Evolutionary conservation across 2,329 filamentous ascomycete species (phyloP), one percentile per base, ranked within the genome.

Genomic region (Pochonia chlamydosporia): DNA sequence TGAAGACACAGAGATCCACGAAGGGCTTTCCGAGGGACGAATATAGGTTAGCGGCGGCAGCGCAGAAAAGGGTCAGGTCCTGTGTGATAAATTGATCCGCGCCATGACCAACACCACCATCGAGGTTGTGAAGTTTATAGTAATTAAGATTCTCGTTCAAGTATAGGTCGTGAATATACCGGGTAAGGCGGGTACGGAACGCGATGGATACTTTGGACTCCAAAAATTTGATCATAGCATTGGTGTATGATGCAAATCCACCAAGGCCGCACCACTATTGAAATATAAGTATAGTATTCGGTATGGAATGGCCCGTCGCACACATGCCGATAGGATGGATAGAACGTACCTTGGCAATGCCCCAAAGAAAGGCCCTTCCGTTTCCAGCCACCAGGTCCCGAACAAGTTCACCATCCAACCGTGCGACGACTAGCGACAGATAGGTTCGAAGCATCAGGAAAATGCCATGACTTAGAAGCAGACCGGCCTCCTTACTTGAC

Each of bases 201-300:
- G 95, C 92, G 55, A 99, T 99, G 6, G 92, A 96, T 46, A 99
- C 90, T 72, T 99, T 99, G 43, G 89, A 92, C 68, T 99, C 92
- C 52, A 99, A 78, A 69, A 88, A 99, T 67, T 97, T 97, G 75
- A 99, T 99, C 87, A 95, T 96, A 46, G 92, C 90, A 66, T 99
- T 99, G 43, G 92, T 96, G 62, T 99, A 99, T 1, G 92, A 95
- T 8, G 91, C 92, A 53, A 97, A 84, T 3, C 87, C 89, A 36
- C 93, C 93, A 30, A 99, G 84, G 3, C 92, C 90, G 54, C 91
- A 90, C 93, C 93, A 99, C 75, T 82, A 44, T 52, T 39, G 43
- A 54, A 31, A 24, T 45, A 50, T 21, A 24, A 44, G 21, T 14
- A 39, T 5, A 26, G 23, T 30, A 43, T 14, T 16, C 9, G 7